These are phyloP conservation scores for Nicotiana undulata DNA, from an alignment of 257 asterid genomes.

Conservation along the genomic window DNA sequence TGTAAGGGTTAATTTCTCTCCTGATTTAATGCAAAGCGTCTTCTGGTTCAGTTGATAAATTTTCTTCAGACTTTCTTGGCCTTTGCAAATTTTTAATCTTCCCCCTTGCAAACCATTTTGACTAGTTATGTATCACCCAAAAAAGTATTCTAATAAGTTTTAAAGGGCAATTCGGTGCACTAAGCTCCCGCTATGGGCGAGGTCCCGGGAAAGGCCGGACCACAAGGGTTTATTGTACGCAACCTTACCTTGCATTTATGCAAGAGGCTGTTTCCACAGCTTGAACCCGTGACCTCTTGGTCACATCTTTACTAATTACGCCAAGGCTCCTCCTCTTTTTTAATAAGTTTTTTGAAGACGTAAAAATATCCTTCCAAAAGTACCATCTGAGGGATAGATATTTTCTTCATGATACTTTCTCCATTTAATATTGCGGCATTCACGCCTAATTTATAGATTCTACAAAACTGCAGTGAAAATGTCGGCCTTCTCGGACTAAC, in stretches of 20 bases:
- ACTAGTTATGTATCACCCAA: too few relatives aligned
- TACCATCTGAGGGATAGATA: background rate
- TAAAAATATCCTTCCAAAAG: background rate
- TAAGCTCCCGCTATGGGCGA: too few relatives aligned
- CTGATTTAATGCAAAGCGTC: background rate
- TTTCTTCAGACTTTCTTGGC: background rate
- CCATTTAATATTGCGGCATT: background rate
- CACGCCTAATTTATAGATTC: background rate
- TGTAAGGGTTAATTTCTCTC: constrained; percentile 42
- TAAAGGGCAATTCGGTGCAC: too few relatives aligned
- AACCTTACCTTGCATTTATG: too few relatives aligned
- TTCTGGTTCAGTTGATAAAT: background rate
- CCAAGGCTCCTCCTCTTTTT: too few relatives aligned
- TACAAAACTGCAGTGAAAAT: constrained; percentile 60
- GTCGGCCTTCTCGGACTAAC: constrained; percentile 96
- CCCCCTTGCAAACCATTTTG: background rate
- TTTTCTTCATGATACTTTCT: background rate
- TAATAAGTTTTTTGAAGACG: background rate
- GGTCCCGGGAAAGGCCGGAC: too few relatives aligned
- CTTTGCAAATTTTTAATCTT: background rate
- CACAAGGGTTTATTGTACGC: too few relatives aligned
- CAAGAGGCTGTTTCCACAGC: too few relatives aligned
- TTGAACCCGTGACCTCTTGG: too few relatives aligned
- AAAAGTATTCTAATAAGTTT: background rate
- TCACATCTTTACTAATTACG: too few relatives aligned